Evolutionary conservation across 176 grass and related monocot species (phyloP).

Genomic region (Musa itinerans): DNA sequence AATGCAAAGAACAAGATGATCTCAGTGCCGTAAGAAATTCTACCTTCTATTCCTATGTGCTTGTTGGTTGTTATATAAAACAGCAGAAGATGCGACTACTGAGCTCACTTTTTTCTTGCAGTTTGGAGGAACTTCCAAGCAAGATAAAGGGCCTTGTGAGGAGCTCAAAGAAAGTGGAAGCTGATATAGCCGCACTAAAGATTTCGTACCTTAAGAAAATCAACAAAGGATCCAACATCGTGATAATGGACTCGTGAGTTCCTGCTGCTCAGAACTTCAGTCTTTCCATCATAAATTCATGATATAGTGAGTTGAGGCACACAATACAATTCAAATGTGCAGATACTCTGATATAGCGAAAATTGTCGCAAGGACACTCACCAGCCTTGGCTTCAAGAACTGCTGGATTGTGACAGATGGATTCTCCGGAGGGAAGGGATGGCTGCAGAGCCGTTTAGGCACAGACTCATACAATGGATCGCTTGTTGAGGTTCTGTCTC

Average conservation of each 20-base stretch:
- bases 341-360: slow-evolving; percentile 65
- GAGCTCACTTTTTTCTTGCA: background rate
- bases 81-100: background rate
- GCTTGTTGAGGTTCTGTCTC: slow-evolving; percentile 54
- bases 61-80: background rate
- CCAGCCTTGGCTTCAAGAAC: slow-evolving; percentile 62
- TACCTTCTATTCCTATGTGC: too few relatives aligned
- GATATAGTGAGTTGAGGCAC: too few relatives aligned
- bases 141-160: slow-evolving; percentile 73
- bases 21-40: slow-evolving; percentile 45
- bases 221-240: slow-evolving; percentile 68
- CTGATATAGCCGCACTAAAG: slow-evolving; percentile 74
- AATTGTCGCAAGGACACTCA: slow-evolving; percentile 60
- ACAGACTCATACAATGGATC: slow-evolving; percentile 49
- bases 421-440: slow-evolving; percentile 77
- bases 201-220: slow-evolving; percentile 82
- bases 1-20: slow-evolving; percentile 69
- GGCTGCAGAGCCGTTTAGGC: slow-evolving; percentile 67
- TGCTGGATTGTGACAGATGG: slow-evolving; percentile 72
- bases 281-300: too few relatives aligned
- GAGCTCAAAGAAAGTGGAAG: slow-evolving; percentile 56
- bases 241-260: slow-evolving; percentile 91
- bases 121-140: slow-evolving; percentile 70
- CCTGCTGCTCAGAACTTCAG: background rate
- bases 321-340: slow-evolving; percentile 1